Evolutionary conservation across 768 basidiomycete genomes (phyloP), one percentile per base, ranked within the genome.

Genomic region (Lyophyllum shimeji): DNA sequence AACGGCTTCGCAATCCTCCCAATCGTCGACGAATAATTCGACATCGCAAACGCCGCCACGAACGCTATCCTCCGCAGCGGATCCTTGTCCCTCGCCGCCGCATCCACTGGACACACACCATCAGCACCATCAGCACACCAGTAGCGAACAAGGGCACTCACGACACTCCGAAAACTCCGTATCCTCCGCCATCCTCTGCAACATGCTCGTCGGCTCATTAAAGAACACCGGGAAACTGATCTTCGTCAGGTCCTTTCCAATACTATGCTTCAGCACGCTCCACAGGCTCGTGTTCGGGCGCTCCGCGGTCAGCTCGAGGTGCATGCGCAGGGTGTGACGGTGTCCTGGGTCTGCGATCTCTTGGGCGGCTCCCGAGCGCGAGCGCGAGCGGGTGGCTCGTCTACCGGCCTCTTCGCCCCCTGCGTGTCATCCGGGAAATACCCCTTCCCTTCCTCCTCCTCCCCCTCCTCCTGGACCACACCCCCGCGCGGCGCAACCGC

Each of bases 1-100:
- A 97, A 97, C 1, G 95, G 95, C 71, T 98, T 97, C 12, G 95
- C 95, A 60, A 98, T 97, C 34, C 95, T 83, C 3, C 96, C 95
- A 61, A 96, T 92, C 1, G 95, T 98, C 21, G 91, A 93, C 0
- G 92, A 93, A 71, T 98, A 98, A 73, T 98, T 98, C 25, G 91
- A 92, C 93, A 97, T 97, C 2, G 95, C 95, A 69, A 98, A 98
- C 1, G 94, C 95, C 18, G 90, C 93, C 15, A 98, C 93, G 64
- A 86, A 98, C 1, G 94, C 95, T 49, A 97, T 84, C 2, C 95
- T 84, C 52, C 85, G 83, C 44, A 90, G 80, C 1, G 93, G 84
- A 64, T 97, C 91, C 23, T 67, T 67, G 66, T 95, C 90, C 42
- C 75, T 77, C 7, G 83, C 84, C 23, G 95, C 95, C 7, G 90